Base-by-base conservation (phyloP, 2,329 filamentous ascomycete genomes). In the Metarhizium brunneum region DNA sequence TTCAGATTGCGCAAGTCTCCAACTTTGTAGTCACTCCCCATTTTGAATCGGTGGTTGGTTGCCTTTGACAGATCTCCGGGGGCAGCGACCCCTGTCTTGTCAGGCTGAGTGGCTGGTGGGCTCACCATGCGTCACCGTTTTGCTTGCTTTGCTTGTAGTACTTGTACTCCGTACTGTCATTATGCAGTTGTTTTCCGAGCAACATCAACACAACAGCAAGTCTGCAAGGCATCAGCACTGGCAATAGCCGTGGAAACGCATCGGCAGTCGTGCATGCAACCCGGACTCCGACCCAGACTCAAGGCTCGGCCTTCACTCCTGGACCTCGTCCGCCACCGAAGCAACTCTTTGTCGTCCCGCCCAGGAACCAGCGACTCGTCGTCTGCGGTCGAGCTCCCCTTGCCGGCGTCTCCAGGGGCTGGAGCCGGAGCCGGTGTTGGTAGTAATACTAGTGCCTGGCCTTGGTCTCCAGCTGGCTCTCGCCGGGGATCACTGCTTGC, bases 241-340 rank as follows among this genome's bases (percentile, higher is more conserved):
- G 25, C 45, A 30, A 30, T 8, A 13, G 45, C 45, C 45, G 13
- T 29, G 6, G 20, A 48, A 48, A 25, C 30, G 45, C 45, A 18
- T 30, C 45, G 45, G 25, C 50, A 16, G 32, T 25, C 55, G 64
- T 74, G 73, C 61, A 81, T 81, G 77, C 73, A 76, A 59, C 69
- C 78, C 64, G 78, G 78, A 69, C 70, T 80, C 57, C 72, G 71
- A 56, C 75, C 75, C 54, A 72, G 70, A 58, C 69, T 81, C 61
- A 76, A 72, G 76, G 74, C 76, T 63, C 73, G 77, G 69, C 77
- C 75, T 63, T 80, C 77, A 59, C 68, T 81, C 62, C 73, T 81
- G 67, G 78, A 81, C 58, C 71, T 81, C 57, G 68, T 76, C 60
- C 70, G 71, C 58, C 64, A 69, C 61, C 64, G 65, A 57, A 69